A percentile compares a stretch with the other conserved stretches of the same genome.
Conservation (phyloP, 2,329 filamentous ascomycete genomes). For the Neoscytalidium dimidiatum region DNA sequence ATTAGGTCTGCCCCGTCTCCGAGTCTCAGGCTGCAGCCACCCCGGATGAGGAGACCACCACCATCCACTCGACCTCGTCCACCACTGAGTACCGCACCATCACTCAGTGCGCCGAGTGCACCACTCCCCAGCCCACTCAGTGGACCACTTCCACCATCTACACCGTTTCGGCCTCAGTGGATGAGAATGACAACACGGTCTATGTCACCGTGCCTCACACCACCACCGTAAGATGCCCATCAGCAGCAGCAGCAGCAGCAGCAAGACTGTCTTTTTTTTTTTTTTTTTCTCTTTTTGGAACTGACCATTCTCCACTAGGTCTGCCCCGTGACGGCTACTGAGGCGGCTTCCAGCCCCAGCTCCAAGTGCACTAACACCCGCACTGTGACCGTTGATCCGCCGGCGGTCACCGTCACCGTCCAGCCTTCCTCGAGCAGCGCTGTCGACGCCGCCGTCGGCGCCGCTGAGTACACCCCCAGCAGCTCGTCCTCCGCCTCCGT, state of each 20-base stretch:
- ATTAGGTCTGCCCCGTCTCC: conserved; percentile 6
- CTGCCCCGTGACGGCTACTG: conserved; percentile 19
- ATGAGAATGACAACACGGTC: conserved; percentile 3
- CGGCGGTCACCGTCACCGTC: conserved; percentile 10
- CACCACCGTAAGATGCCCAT: conserved; percentile 2
- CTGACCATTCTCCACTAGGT: not conserved
- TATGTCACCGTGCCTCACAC: conserved; percentile 12
- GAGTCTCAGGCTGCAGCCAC: not conserved
- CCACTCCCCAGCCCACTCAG: conserved; percentile 2
- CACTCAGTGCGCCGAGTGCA: not conserved
- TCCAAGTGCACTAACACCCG: conserved; percentile 15
- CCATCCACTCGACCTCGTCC: conserved; percentile 9
- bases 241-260: too few species aligned
- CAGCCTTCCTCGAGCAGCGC: not conserved
- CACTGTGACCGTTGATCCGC: conserved; percentile 15
- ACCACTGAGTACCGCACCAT: conserved; percentile 1
- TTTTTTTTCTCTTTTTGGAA: not conserved
- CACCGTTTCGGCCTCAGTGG: conserved; percentile 9
- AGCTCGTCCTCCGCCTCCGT: not conserved
- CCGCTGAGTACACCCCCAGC: not conserved
- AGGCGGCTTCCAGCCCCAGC: not conserved
- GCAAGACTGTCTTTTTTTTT: too few species aligned
- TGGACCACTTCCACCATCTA: conserved; percentile 19
- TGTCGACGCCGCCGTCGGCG: not conserved
- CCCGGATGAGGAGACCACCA: not conserved